Evolutionary conservation across 2,329 filamentous ascomycete species (phyloP).

Genomic region (Fusarium guadeloupense): DNA sequence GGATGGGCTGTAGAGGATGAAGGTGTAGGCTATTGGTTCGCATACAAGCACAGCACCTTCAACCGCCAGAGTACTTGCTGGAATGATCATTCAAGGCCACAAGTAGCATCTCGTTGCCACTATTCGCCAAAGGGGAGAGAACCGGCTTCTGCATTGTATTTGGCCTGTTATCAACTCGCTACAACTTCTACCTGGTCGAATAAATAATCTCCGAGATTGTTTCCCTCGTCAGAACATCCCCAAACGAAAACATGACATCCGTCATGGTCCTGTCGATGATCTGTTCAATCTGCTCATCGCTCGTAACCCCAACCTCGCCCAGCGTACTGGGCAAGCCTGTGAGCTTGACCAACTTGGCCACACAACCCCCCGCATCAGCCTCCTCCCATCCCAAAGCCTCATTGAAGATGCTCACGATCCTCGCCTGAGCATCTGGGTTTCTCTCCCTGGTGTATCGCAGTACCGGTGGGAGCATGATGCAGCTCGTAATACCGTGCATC

Average conservation of each 20-base stretch:
- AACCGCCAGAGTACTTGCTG: not conserved
- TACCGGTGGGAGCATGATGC: constrained; percentile 13
- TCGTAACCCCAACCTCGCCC: not conserved
- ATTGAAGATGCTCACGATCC: constrained; percentile 5
- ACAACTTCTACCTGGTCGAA: constrained; percentile 1
- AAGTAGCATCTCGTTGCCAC: constrained; percentile 1
- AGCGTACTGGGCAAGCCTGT: not conserved
- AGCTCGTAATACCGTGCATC: constrained; percentile 20
- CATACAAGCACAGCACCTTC: not conserved
- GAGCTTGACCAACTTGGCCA: not conserved
- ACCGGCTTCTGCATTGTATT: not conserved
- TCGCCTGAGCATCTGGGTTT: not conserved
- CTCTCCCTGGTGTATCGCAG: constrained; percentile 6
- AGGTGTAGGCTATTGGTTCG: not conserved
- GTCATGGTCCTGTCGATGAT: constrained; percentile 23
- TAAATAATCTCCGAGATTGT: constrained; percentile 11
- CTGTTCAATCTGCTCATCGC: constrained; percentile 11
- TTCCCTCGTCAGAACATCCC: not conserved
- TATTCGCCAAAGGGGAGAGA: not conserved
- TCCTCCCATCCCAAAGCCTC: constrained; percentile 7
- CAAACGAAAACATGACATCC: constrained; percentile 21
- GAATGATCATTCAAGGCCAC: not conserved
- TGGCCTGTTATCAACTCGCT: too few relatives aligned
- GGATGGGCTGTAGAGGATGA: not conserved
- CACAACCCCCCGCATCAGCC: constrained; percentile 5